Evolutionary conservation across 2,329 filamentous ascomycete species (phyloP).

Genomic region (Verticillium zaregamsianum): DNA sequence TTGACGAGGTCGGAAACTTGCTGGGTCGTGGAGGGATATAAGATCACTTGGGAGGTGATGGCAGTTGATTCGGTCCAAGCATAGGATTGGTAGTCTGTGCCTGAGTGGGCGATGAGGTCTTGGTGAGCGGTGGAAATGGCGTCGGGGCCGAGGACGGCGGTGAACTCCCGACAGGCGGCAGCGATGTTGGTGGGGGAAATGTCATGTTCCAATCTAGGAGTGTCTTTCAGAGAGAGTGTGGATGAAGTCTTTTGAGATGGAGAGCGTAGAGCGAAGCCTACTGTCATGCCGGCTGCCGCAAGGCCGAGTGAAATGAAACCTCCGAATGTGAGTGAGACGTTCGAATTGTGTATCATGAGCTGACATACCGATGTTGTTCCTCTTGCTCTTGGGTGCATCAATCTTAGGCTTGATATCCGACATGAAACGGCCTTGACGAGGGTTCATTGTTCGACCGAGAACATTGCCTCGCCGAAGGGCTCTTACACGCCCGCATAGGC

Average conservation of each 20-base stretch:
- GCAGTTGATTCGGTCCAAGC: background rate
- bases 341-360: too few species aligned
- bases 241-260: background rate
- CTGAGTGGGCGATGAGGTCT: background rate
- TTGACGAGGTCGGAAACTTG: conserved; percentile 74
- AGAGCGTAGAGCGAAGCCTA: background rate
- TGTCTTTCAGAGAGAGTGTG: background rate
- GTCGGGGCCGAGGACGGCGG: background rate
- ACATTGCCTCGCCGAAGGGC: too few species aligned
- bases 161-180: background rate
- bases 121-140: background rate
- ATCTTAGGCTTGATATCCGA: too few species aligned
- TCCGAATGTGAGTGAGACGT: background rate
- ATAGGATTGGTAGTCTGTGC: conserved; percentile 1
- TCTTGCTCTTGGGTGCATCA: too few species aligned
- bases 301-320: background rate
- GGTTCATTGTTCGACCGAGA: too few species aligned
- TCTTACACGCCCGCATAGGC: too few species aligned
- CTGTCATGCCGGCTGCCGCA: background rate
- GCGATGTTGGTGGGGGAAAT: background rate
- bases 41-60: conserved; percentile 28
- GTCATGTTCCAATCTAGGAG: background rate
- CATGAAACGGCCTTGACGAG: too few species aligned
- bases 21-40: conserved; percentile 68
- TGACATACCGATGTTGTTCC: too few species aligned